A percentile compares a stretch with the other conserved stretches of the same genome.
phyloP scores from a whole-genome alignment of 345 rosid species.

The Mangifera indica region DNA sequence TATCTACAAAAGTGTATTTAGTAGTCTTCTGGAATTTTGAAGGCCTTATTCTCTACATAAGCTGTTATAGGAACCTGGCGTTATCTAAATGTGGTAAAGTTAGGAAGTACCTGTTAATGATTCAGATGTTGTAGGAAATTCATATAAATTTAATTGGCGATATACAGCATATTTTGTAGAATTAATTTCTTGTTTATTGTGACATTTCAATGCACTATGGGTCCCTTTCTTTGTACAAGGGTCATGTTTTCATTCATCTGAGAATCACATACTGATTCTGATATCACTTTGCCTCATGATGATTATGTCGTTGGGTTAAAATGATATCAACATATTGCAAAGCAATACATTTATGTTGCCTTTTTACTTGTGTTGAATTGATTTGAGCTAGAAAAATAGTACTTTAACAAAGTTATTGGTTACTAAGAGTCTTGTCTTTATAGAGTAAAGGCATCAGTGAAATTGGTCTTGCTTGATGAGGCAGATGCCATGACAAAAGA shows the following conservation, averaged over 20 bases:
- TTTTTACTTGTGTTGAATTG: not conserved
- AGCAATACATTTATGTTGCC: not conserved
- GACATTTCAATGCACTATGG: not conserved
- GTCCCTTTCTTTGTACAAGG: not conserved
- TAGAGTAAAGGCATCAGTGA: conserved; percentile 72
- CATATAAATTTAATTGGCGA: no score
- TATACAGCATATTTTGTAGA: not conserved
- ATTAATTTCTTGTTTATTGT: not conserved
- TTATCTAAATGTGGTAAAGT: not conserved
- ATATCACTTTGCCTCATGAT: not conserved
- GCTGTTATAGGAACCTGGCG: not conserved
- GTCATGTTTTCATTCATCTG: not conserved
- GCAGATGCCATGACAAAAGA: conserved; percentile 99
- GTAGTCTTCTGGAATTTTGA: not conserved
- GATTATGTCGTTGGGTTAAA: not conserved
- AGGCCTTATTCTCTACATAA: not conserved
- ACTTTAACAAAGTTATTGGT: conserved; percentile 9
- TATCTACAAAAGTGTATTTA: not conserved
- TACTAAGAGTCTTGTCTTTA: conserved; percentile 14
- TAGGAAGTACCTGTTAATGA: not conserved
- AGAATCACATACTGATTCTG: not conserved
- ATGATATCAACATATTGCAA: not conserved
- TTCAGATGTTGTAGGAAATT: not conserved
- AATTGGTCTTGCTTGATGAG: conserved; percentile 91
- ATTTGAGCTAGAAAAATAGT: not conserved